Conservation (phyloP, 805 yeast species). For the Candida xiaguanensis region DNA sequence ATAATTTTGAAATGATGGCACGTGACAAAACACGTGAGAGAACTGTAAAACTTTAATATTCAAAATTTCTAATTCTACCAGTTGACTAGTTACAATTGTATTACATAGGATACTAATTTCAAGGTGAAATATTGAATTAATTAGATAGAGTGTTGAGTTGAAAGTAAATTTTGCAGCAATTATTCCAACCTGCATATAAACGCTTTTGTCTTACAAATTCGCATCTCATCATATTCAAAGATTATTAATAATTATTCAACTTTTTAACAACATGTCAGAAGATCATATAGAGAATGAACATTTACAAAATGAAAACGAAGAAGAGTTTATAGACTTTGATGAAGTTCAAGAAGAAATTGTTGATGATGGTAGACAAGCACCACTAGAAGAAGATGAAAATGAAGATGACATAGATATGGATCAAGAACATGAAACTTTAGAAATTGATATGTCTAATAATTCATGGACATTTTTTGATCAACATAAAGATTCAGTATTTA, state of each 20-base stretch:
- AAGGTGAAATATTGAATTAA: too few relatives aligned
- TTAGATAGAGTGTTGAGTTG: too few relatives aligned
- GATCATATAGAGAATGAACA: slow-evolving; percentile 2
- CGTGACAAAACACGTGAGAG: too few relatives aligned
- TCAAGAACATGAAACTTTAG: slow-evolving; percentile 49
- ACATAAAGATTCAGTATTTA: slow-evolving; percentile 84
- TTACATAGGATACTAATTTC: too few relatives aligned
- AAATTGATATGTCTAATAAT: slow-evolving; percentile 85
- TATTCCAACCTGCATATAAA: background rate
- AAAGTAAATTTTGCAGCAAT: slow-evolving; percentile 1
- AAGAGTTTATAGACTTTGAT: slow-evolving; percentile 24
- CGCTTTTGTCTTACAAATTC: background rate
- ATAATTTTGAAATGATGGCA: too few relatives aligned
- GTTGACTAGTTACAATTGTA: too few relatives aligned
- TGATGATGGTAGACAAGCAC: slow-evolving; percentile 20
- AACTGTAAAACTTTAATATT: too few relatives aligned
- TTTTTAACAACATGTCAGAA: slow-evolving; percentile 1
- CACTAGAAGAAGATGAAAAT: slow-evolving; percentile 33
- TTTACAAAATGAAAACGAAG: slow-evolving; percentile 7
- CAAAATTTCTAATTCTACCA: too few relatives aligned
- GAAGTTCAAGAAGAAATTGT: slow-evolving; percentile 35
- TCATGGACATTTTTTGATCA: slow-evolving; percentile 85
- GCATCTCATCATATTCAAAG: slow-evolving; percentile 3
- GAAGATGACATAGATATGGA: slow-evolving; percentile 29
- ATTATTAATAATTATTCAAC: background rate